phyloP scores from a whole-genome alignment of 2,329 filamentous ascomycete species.

The Teratosphaeria gauchensis region DNA sequence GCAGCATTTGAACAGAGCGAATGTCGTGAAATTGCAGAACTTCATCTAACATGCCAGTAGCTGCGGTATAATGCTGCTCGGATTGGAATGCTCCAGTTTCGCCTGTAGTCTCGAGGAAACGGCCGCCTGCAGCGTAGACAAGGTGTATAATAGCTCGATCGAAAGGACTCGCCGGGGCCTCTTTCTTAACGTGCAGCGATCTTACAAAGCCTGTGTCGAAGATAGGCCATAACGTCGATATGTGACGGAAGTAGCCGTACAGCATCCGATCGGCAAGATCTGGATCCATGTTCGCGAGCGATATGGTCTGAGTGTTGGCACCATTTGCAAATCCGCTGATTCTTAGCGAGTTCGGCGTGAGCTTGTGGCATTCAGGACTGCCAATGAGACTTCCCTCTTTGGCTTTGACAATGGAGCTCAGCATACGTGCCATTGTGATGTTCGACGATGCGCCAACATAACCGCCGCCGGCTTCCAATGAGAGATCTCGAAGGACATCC shows the following conservation, averaged over 20 bases:
- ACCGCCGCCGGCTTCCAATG: background rate
- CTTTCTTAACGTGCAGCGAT: background rate
- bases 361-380: background rate
- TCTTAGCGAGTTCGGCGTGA: background rate
- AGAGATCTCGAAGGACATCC: background rate
- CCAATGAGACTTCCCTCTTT: background rate
- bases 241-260: background rate
- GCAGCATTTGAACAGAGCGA: conserved; percentile 24
- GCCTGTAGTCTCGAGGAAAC: conserved; percentile 24
- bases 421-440: background rate
- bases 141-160: conserved; percentile 15
- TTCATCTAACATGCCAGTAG: conserved; percentile 24
- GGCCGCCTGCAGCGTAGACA: conserved; percentile 23
- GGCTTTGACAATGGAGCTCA: background rate
- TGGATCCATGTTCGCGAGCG: background rate
- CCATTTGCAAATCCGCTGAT: background rate
- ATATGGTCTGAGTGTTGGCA: background rate
- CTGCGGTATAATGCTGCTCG: conserved; percentile 23
- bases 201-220: background rate
- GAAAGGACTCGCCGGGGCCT: background rate
- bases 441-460: background rate
- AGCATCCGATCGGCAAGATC: background rate
- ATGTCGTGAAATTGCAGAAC: conserved; percentile 24
- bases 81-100: conserved; percentile 21
- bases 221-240: background rate